These are phyloP conservation scores for Agaricus bisporus DNA, from an alignment of 768 basidiomycete genomes.

Conservation along the genomic window DNA sequence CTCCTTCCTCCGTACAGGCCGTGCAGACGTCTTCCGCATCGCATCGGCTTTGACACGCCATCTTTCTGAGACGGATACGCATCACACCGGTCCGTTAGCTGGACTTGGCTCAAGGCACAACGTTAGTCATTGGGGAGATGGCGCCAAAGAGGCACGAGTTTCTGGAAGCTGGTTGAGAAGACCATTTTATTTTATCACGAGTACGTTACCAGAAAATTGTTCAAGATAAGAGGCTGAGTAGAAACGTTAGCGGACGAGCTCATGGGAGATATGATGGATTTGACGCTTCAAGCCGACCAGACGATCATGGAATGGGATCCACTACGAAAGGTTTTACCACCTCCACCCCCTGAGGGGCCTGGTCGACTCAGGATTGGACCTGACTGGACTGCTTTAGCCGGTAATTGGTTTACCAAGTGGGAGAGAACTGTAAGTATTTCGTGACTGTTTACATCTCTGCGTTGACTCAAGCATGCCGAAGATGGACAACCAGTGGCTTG, in stretches of 20 bases:
- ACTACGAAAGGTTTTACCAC: conserved; percentile 29
- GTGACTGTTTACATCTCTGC: not conserved
- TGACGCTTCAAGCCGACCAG: conserved; percentile 27
- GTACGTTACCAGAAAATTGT: conserved; percentile 13
- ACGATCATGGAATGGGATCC: conserved; percentile 35
- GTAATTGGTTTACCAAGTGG: conserved; percentile 36
- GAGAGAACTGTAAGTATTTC: conserved; percentile 25
- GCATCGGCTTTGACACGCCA: conserved; percentile 31
- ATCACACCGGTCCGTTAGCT: conserved; percentile 31
- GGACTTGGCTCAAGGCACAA: conserved; percentile 31
- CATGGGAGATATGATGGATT: conserved; percentile 33
- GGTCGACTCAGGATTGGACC: conserved; percentile 31
- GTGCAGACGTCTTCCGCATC: conserved; percentile 28
- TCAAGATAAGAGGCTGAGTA: not conserved
- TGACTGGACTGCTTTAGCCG: conserved; percentile 31
- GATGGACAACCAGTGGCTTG: conserved; percentile 30
- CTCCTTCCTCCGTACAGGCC: conserved; percentile 32
- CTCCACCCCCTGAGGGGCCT: conserved; percentile 28
- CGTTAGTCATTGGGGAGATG: conserved; percentile 34
- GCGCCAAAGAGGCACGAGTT: conserved; percentile 32
- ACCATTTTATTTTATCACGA: conserved; percentile 31
- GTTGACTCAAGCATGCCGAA: conserved; percentile 4
- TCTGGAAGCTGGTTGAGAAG: conserved; percentile 28
- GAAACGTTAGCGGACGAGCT: conserved; percentile 26
- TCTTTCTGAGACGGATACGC: conserved; percentile 30